Evolutionary conservation across 768 basidiomycete species (phyloP).

Genomic region (Postia placenta): DNA sequence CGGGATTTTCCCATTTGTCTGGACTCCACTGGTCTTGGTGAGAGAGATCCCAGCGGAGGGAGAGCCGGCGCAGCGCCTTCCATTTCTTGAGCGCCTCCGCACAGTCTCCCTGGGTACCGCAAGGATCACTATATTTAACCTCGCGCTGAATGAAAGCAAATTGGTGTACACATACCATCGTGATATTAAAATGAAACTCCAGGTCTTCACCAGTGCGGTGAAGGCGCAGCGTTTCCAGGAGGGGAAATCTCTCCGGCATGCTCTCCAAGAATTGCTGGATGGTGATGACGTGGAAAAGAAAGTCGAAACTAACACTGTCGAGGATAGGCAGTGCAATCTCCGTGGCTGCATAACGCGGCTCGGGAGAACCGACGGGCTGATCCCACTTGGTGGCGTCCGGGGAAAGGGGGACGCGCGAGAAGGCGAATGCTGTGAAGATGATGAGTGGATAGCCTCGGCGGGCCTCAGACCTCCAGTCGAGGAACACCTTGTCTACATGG

Average conservation of each 20-base stretch:
- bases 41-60: not conserved
- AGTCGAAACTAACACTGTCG: too few relatives aligned
- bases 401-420: not conserved
- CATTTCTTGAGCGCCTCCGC: not conserved
- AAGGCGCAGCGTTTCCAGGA: conserved; percentile 2
- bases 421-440: not conserved
- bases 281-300: too few relatives aligned
- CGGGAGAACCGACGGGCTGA: not conserved
- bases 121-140: too few relatives aligned
- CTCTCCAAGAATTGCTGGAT: conserved; percentile 1
- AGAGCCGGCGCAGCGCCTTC: not conserved
- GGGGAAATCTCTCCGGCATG: not conserved
- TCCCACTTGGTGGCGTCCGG: conserved; percentile 3
- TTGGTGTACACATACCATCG: too few relatives aligned
- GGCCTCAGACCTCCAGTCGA: not conserved
- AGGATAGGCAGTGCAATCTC: not conserved
- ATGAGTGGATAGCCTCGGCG: not conserved
- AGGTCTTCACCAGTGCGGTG: too few relatives aligned
- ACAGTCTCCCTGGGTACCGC: not conserved
- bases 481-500: not conserved
- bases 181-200: too few relatives aligned
- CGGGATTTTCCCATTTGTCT: too few relatives aligned
- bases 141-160: too few relatives aligned
- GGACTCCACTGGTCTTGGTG: not conserved
- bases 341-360: conserved; percentile 5